Percentiles rank a stretch among this genome's conserved stretches.
phyloP scores from a whole-genome alignment of 2,329 filamentous ascomycete genomes.

The Fonsecaea pedrosoi region DNA sequence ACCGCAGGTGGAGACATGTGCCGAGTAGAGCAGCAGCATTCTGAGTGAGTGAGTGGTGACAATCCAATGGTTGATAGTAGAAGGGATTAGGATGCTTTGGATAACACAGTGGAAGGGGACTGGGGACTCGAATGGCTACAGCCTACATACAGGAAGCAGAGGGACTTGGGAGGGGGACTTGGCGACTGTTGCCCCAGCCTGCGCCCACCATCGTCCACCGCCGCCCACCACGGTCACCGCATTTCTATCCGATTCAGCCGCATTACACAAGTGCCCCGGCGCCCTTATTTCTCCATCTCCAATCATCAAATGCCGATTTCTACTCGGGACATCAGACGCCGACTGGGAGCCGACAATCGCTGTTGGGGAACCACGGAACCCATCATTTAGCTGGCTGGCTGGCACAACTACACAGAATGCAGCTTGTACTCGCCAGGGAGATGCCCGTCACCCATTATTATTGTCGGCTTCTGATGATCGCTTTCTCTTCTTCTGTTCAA shows the following conservation, averaged over 20 bases:
- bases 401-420: background rate
- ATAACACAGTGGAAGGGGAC: too few species aligned
- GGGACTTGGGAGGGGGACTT: too few species aligned
- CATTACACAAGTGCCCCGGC: background rate
- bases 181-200: background rate
- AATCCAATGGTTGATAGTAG: too few species aligned
- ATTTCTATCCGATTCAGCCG: conserved; percentile 7
- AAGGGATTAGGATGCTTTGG: too few species aligned
- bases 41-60: too few species aligned
- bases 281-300: background rate
- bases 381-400: background rate
- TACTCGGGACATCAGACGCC: conserved; percentile 11
- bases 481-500: background rate
- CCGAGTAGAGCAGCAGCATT: too few species aligned
- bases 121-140: too few species aligned
- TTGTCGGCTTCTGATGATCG: background rate
- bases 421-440: background rate
- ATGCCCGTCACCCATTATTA: background rate
- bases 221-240: background rate
- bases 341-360: background rate
- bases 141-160: too few species aligned
- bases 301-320: background rate
- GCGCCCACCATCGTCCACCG: too few species aligned
- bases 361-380: background rate
- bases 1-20: too few species aligned